A percentile compares a stretch with the other conserved stretches of the same genome.
Conservation (phyloP, 106 monocot genomes). For the Dendrobium huoshanense region DNA sequence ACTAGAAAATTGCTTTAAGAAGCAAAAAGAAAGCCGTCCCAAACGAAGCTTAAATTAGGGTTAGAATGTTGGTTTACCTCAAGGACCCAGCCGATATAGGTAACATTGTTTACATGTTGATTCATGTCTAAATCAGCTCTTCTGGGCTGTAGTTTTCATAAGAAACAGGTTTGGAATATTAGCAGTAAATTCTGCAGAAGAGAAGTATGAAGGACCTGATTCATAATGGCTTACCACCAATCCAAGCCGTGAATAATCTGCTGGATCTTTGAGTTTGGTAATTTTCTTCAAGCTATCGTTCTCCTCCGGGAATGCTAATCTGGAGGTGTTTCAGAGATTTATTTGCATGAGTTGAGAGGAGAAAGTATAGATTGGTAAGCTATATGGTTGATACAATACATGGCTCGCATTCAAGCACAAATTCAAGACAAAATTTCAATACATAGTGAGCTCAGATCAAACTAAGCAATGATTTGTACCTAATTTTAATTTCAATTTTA, state of each 20-base stretch:
- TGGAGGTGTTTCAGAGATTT: conserved; percentile 16
- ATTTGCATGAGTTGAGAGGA: neutral
- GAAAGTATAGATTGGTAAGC: neutral
- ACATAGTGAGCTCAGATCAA: neutral
- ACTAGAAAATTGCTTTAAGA: no score
- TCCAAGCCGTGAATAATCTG: conserved; percentile 54
- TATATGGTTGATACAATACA: neutral
- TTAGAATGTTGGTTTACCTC: conserved; percentile 47
- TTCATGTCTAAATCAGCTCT: conserved; percentile 99
- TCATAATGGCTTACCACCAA: conserved; percentile 56
- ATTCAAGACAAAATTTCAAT: neutral
- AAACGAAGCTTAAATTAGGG: neutral
- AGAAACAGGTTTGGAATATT: neutral
- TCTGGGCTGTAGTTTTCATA: conserved; percentile 55
- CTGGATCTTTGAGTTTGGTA: conserved; percentile 77
- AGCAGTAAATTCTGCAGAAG: neutral
- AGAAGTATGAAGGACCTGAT: neutral
- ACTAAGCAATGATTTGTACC: neutral
- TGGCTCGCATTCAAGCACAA: neutral
- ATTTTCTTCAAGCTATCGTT: conserved; percentile 90
- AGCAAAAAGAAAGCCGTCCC: no score
- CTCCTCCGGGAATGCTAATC: conserved; percentile 85
- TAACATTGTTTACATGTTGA: conserved; percentile 98
- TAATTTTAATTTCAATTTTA: neutral
- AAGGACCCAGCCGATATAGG: conserved; percentile 98